Evolutionary conservation across 805 yeast species (phyloP).

Genomic region (Yarrowia porcina): DNA sequence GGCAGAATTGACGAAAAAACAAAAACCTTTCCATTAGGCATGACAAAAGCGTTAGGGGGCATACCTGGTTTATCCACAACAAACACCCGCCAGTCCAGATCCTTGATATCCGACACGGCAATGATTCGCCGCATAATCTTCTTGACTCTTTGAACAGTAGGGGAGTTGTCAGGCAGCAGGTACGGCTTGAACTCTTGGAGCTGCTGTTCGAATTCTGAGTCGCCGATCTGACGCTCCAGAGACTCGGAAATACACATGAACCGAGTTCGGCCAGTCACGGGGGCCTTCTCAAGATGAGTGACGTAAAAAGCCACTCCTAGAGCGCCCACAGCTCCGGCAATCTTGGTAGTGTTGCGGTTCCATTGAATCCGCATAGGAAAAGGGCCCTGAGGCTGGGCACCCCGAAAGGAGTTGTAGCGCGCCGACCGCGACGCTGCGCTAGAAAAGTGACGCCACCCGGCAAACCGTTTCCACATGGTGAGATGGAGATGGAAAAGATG

Average conservation of each 20-base stretch:
- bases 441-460: slow-evolving; percentile 15
- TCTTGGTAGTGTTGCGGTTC: background rate
- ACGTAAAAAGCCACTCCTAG: slow-evolving; percentile 39
- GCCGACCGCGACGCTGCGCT: background rate
- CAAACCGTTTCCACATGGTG: slow-evolving; percentile 10
- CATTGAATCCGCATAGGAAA: background rate
- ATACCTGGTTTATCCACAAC: slow-evolving; percentile 64
- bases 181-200: slow-evolving; percentile 50
- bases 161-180: slow-evolving; percentile 62
- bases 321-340: slow-evolving; percentile 38
- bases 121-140: slow-evolving; percentile 63
- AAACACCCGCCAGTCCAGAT: slow-evolving; percentile 69
- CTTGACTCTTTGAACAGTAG: slow-evolving; percentile 54
- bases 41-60: slow-evolving; percentile 96
- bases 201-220: slow-evolving; percentile 59
- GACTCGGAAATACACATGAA: slow-evolving; percentile 68
- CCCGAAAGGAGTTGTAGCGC: slow-evolving; percentile 8
- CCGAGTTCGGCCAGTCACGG: slow-evolving; percentile 69
- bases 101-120: slow-evolving; percentile 34
- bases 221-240: slow-evolving; percentile 62
- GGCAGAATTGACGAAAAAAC: slow-evolving; percentile 76
- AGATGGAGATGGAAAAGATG: background rate
- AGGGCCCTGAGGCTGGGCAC: background rate
- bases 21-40: slow-evolving; percentile 95
- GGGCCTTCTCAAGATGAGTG: slow-evolving; percentile 70